phyloP scores from a whole-genome alignment of 352 stramenopile species.

The Phytopythium helicoides region DNA sequence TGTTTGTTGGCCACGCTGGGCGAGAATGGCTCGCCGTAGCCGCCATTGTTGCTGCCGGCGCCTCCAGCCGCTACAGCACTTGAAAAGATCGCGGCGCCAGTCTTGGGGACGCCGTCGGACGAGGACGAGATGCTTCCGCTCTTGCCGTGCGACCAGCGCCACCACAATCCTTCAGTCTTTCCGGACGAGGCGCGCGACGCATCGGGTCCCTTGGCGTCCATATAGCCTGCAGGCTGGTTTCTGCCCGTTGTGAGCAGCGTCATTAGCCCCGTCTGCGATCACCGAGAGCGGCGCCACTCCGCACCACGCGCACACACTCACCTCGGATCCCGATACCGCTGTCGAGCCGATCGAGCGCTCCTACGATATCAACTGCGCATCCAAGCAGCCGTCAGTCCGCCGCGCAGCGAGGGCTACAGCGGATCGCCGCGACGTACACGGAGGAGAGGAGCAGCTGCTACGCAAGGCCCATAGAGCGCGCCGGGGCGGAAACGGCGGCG shows the following conservation, averaged over 20 bases:
- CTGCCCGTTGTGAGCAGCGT: no score
- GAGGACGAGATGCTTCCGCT: conserved; percentile 65
- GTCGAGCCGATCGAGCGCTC: conserved; percentile 4
- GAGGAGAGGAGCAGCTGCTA: no score
- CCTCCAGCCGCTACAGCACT: background rate
- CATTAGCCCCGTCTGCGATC: no score
- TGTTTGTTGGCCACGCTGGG: conserved; percentile 1
- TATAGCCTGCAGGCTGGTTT: conserved; percentile 1
- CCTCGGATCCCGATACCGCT: conserved; percentile 7
- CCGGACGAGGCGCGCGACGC: conserved; percentile 11
- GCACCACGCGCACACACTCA: no score
- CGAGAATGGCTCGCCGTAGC: conserved; percentile 7
- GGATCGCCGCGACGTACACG: no score
- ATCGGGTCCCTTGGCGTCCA: conserved; percentile 35
- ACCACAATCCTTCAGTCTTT: conserved; percentile 46
- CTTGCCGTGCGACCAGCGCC: conserved; percentile 75
- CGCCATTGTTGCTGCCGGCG: background rate
- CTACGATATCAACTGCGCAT: background rate
- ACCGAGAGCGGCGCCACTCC: background rate
- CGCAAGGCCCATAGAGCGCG: no score
- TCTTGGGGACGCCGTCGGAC: conserved; percentile 21
- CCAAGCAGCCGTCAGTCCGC: background rate
- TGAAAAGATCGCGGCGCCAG: conserved; percentile 1
- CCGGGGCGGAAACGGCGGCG: no score
- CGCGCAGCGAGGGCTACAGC: no score